Evolutionary conservation across 257 asterid genomes (phyloP), one percentile per base, ranked within the genome.

Genomic region (Solanum chiquidenum): DNA sequence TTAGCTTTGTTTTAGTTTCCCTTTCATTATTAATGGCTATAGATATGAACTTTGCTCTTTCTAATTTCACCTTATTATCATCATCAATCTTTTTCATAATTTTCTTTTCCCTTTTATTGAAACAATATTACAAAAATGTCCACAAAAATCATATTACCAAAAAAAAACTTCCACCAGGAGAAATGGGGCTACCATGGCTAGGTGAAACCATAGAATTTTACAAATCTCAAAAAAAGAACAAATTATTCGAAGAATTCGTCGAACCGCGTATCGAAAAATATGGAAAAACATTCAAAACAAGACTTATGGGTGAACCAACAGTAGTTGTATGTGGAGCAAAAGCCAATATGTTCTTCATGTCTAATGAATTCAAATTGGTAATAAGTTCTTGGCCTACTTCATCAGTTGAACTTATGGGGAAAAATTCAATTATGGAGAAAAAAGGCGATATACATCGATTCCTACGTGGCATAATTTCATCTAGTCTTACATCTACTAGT

Each of bases 351-450:
- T 96, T 96, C 91, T 92, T 96, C 89, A 85, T 96, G 84, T 93
- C 99, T 2, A 96, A 94, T 62, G 98, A 96, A 83, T 96, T 95
- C 92, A 96, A 94, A 90, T 85, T 96, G 60, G 98, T 96, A 2
- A 92, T 96, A 21, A 96, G 99, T 89, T 95, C 99, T 12, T 96
- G 99, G 99, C 99, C 99, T 9, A 84, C 98, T 7, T 95, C 99
- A 0, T 93, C 96, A 0, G 98, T 96, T 21, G 95, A 94, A 85
- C 88, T 96, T n/a, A 96, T 96, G 99, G 98, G 98, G 1, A 87
- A 84, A 84, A 88, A 95, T 68, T 94, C 95, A 0, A 96, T 96
- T 83, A 96, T 96, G 99, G 99, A 94, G 92, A 96, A 94, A 88
- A 95, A 86, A 83, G 99, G 99, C 1, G 98, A 93, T 27, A 93